Conservation (phyloP, 441 rosid genomes). For the Melastoma candidum region DNA sequence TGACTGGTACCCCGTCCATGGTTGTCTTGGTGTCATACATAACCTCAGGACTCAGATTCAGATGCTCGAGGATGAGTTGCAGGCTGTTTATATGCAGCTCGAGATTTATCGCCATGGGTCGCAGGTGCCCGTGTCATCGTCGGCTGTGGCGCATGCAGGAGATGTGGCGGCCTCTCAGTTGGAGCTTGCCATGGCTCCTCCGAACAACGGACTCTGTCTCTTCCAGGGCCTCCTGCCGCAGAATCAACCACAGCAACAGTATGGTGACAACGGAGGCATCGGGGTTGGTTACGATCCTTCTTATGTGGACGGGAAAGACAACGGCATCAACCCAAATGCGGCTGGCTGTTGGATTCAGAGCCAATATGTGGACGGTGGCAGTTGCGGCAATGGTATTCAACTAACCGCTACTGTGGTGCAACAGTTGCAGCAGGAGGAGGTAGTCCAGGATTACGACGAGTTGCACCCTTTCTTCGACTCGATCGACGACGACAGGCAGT, state of each 20-base stretch:
- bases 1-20: conserved; percentile 63
- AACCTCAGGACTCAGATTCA: conserved; percentile 37
- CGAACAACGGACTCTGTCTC: conserved; percentile 25
- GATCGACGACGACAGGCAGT: conserved; percentile 60
- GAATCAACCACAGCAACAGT: conserved; percentile 12
- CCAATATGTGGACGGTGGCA: conserved; percentile 17
- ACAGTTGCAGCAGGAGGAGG: conserved; percentile 30
- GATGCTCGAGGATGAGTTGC: conserved; percentile 49
- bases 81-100: conserved; percentile 36
- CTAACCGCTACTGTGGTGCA: conserved; percentile 31
- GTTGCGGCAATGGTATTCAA: conserved; percentile 30
- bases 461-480: conserved; percentile 65
- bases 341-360: conserved; percentile 38
- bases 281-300: conserved; percentile 17
- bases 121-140: no score
- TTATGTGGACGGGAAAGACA: conserved; percentile 38
- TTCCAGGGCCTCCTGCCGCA: conserved; percentile 20
- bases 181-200: conserved; percentile 71
- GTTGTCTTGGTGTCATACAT: conserved; percentile 53
- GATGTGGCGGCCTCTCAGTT: conserved; percentile 47
- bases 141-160: conserved; percentile 20
- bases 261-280: conserved; percentile 2
- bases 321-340: neutral
- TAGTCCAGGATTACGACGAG: conserved; percentile 56
- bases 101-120: conserved; percentile 30